Base-by-base conservation (phyloP, 129 eudicot species). In the Chrysanthemum makinoi region DNA sequence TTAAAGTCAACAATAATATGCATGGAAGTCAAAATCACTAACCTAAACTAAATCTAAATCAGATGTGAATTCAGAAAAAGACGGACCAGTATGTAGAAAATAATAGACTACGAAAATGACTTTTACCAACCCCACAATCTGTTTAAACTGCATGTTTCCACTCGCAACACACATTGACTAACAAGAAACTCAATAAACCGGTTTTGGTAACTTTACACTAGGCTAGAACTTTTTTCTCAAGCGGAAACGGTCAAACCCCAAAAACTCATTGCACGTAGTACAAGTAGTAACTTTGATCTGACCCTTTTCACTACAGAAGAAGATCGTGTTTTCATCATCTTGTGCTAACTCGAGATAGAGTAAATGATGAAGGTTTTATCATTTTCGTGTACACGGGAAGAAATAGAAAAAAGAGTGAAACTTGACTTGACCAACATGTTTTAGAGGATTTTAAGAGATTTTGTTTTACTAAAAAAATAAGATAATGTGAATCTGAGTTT, bases 111-210 rank as follows among this genome's bases (percentile, higher is more conserved):
- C 53, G 77, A 70, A 66, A 77, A 61, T 61, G 81, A 77, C 71
- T 62, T 10, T 35, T 77, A 77, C 80, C 71, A 69, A 77, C 63
- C 71, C 80, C 75, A 69, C 46, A 63, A 64, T 65, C 59, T 22
- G 35, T 69, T 58, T 61, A 35, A 63, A 70, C 70, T 77, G 54
- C 77, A 77, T 43, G 72, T 48, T 62, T 44, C 77, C 66, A 77
- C 72, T 77, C 76, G 52, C 64, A 62, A 49, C 59, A 59, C 54
- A 61, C 57, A 69, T 18, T 20, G 28, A 68, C 57, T 22, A 66
- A 28, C n/a, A 68, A 52, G 17, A 28, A 24, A 16, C 62, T 69
- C 74, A 28, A 69, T 30, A 30, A n/a, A 54, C 74, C 62, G 30
- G 28, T 26, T 20, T n/a, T 28, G 10, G 53, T 28, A 3, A 19